A percentile compares a stretch with the other conserved stretches of the same genome.
Conservation (phyloP, 1,284 basidiomycete species). For the Laetiporus sulphureus region DNA sequence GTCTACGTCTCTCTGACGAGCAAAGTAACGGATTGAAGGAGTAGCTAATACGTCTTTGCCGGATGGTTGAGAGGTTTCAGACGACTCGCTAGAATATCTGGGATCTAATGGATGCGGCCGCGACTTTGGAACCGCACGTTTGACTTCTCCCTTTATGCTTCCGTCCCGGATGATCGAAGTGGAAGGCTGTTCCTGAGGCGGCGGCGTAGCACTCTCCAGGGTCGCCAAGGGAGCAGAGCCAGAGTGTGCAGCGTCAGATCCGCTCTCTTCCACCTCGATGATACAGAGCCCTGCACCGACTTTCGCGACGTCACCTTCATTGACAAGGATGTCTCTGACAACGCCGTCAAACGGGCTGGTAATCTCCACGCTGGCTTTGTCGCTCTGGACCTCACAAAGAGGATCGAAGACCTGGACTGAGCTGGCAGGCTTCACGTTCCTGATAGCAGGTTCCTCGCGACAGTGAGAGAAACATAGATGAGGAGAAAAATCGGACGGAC, state of each 20-base stretch:
- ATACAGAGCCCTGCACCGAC: constrained; percentile 81
- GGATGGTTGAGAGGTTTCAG: constrained; percentile 13
- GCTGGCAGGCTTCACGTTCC: constrained; percentile 56
- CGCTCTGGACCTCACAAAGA: constrained; percentile 90
- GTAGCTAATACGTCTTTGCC: constrained; percentile 50
- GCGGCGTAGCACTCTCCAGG: background rate
- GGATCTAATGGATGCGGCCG: constrained; percentile 67
- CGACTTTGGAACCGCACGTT: background rate
- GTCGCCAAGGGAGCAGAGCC: background rate
- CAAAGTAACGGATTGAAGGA: constrained; percentile 76
- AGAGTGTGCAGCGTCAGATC: constrained; percentile 11
- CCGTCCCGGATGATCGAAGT: too few relatives aligned
- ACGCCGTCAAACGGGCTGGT: constrained; percentile 84
- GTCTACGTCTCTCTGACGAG: constrained; percentile 60
- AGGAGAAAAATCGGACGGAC: constrained; percentile 37
- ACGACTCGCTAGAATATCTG: constrained; percentile 26
- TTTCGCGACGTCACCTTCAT: constrained; percentile 82
- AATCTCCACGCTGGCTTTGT: constrained; percentile 93
- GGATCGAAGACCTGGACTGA: constrained; percentile 75
- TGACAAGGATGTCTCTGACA: constrained; percentile 66
- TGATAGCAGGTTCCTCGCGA: constrained; percentile 18
- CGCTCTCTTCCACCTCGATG: constrained; percentile 73
- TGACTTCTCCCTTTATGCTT: constrained; percentile 13
- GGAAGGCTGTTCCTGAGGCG: background rate
- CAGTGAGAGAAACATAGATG: constrained; percentile 3